Evolutionary conservation across 345 rosid species (phyloP).

Genomic region (Cochlearia excelsa): DNA sequence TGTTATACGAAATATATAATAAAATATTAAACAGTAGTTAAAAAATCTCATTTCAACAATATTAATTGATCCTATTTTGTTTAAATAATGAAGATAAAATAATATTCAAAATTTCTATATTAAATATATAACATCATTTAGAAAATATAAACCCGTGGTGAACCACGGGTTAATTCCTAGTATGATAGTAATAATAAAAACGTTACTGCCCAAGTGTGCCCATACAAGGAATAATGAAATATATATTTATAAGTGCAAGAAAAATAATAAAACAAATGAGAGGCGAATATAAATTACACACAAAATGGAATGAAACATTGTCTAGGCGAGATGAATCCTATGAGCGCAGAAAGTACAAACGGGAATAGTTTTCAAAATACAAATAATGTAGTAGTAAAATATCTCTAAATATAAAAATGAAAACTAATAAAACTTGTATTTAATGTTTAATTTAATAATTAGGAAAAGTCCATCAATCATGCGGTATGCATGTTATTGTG

Average conservation of each 20-base stretch:
- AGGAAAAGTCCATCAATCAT: conserved; percentile 33
- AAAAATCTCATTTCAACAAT: too few relatives aligned
- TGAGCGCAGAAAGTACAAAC: conserved; percentile 28
- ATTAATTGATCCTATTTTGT: too few relatives aligned
- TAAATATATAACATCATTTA: too few relatives aligned
- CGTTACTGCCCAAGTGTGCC: conserved; percentile 6
- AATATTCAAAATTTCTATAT: too few relatives aligned
- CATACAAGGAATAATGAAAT: background rate
- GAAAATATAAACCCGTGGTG: too few relatives aligned
- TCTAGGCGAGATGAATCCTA: conserved; percentile 36
- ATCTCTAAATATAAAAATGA: background rate
- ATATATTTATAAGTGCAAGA: conserved; percentile 18
- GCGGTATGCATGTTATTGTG: conserved; percentile 36
- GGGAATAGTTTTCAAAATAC: conserved; percentile 7
- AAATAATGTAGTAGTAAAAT: conserved; percentile 1
- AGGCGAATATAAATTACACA: conserved; percentile 16
- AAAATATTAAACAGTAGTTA: too few relatives aligned
- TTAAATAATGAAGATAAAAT: too few relatives aligned
- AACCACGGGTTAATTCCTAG: too few relatives aligned
- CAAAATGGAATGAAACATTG: conserved; percentile 30
- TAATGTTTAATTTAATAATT: background rate
- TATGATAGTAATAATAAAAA: conserved; percentile 12
- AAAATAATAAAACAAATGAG: conserved; percentile 16
- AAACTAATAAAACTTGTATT: background rate
- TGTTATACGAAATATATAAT: too few relatives aligned